These are phyloP conservation scores for Asclepias syriaca DNA, from an alignment of 257 asterid genomes.

Conservation along the genomic window DNA sequence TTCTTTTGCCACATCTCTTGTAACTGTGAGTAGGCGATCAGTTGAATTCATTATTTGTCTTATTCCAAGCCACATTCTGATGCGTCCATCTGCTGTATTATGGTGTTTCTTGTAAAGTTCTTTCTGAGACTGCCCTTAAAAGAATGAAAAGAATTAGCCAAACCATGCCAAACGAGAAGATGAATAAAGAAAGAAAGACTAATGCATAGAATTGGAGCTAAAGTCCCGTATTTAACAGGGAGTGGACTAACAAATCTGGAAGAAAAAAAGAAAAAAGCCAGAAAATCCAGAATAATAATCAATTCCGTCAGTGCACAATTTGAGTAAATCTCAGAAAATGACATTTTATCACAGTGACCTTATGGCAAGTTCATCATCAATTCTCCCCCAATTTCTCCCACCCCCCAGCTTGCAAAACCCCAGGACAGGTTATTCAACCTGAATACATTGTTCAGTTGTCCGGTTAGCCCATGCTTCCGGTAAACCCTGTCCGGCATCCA, in stretches of 20 bases:
- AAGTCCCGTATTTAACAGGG: not conserved
- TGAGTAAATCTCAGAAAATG: not conserved
- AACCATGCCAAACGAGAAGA: not conserved
- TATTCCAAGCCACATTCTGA: conserved; percentile 76
- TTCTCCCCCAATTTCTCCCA: not conserved
- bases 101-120: conserved; percentile 56
- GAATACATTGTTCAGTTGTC: conserved; percentile 57
- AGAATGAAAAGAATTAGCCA: conserved; percentile 10
- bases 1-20: conserved; percentile 67
- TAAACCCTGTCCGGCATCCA: conserved; percentile 78
- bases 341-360: not conserved
- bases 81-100: conserved; percentile 66
- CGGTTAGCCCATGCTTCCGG: conserved; percentile 57
- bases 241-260: not conserved
- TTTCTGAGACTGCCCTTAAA: conserved; percentile 52
- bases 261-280: not conserved
- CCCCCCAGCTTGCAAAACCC: not conserved
- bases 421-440: conserved; percentile 30
- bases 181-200: not conserved
- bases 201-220: not conserved
- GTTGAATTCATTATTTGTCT: conserved; percentile 79
- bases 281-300: not conserved
- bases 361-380: not conserved
- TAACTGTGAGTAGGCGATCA: conserved; percentile 49
- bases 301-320: not conserved